phyloP scores from a whole-genome alignment of 495 filamentous ascomycete species.

The Cudoniella acicularis region DNA sequence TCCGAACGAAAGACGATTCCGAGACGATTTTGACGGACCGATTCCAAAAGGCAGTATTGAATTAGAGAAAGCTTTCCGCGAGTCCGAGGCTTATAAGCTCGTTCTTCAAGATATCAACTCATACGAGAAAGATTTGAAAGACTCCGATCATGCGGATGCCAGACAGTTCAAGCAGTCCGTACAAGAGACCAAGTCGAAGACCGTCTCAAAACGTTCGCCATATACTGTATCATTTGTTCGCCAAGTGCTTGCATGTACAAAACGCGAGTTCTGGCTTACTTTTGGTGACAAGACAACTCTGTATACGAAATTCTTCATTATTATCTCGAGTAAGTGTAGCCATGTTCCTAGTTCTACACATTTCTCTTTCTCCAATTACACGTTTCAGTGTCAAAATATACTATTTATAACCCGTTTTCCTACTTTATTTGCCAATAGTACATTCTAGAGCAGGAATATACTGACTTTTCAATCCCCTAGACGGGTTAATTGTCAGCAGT shows the following conservation, averaged over 20 bases:
- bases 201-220: slow-evolving; percentile 61
- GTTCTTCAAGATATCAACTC: slow-evolving; percentile 51
- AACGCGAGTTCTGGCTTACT: slow-evolving; percentile 73
- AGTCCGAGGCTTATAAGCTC: slow-evolving; percentile 48
- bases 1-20: slow-evolving; percentile 57
- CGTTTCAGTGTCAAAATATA: too few relatives aligned
- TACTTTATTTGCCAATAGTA: too few relatives aligned
- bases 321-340: not conserved
- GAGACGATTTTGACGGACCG: slow-evolving; percentile 54
- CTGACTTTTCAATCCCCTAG: slow-evolving; percentile 62
- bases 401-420: too few relatives aligned
- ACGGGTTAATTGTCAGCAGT: slow-evolving; percentile 70
- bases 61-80: slow-evolving; percentile 55
- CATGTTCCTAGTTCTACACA: too few relatives aligned
- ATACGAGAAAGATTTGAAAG: slow-evolving; percentile 58
- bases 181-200: slow-evolving; percentile 61
- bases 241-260: slow-evolving; percentile 67
- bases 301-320: slow-evolving; percentile 73
- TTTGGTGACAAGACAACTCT: slow-evolving; percentile 69
- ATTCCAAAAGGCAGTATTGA: slow-evolving; percentile 61
- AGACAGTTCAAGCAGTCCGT: slow-evolving; percentile 67
- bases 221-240: slow-evolving; percentile 68
- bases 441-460: not conserved
- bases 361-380: too few relatives aligned
- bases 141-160: slow-evolving; percentile 60